A percentile compares a stretch with the other conserved stretches of the same genome.
These are phyloP conservation scores for Agarophyton chilense DNA, from an alignment of 23 red algal genomes.

Conservation along the genomic window DNA sequence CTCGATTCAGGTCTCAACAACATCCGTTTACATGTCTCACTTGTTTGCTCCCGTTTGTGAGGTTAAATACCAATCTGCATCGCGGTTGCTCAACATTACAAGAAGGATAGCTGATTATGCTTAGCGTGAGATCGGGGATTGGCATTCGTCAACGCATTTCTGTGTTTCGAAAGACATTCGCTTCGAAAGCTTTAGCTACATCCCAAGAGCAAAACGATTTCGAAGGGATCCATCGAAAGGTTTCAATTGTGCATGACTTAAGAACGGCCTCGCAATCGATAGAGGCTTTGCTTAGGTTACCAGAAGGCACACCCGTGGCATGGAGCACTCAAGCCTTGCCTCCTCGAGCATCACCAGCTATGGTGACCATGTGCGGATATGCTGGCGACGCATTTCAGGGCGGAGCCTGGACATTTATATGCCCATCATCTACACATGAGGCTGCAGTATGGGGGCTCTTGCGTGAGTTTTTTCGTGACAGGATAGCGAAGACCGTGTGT, in stretches of 20 bases:
- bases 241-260: neutral
- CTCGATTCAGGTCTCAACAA: no score
- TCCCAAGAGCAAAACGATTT: neutral
- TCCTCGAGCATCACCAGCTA: neutral
- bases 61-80: no score
- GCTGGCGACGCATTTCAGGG: neutral
- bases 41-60: no score
- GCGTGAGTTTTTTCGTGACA: slow-evolving; percentile 14
- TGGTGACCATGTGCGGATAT: slow-evolving; percentile 5
- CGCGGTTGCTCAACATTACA: no score
- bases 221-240: neutral
- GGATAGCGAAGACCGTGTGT: neutral
- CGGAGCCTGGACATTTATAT: neutral
- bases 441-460: slow-evolving; percentile 14
- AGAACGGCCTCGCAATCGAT: slow-evolving; percentile 10
- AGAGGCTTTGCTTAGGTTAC: slow-evolving; percentile 10
- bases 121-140: neutral
- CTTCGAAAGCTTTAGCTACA: neutral
- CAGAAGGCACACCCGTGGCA: slow-evolving; percentile 12
- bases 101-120: no score
- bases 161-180: neutral
- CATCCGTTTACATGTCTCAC: no score
- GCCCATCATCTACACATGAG: neutral
- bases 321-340: slow-evolving; percentile 17
- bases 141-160: neutral